Base-by-base conservation (phyloP, 352 stramenopile species). In the Phytophthora rubi region DNA sequence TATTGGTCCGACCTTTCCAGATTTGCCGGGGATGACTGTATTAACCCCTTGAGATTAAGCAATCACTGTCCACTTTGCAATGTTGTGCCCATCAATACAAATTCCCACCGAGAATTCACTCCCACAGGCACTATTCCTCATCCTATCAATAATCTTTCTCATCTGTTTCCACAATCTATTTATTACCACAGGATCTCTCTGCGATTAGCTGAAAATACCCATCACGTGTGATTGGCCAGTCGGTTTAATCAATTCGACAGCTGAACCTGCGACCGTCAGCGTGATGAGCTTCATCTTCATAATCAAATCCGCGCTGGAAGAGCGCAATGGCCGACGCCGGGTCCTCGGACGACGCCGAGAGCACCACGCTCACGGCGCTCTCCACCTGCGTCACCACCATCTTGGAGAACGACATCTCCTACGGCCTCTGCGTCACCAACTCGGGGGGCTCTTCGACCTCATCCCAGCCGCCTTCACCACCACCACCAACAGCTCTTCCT, bases 351-450 rank as follows among this genome's bases (percentile, higher is more conserved):
- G 65, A 84, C 58, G 37, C 62, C 16, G 47, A 61, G 39, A 71
- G 65, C 52, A 62, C 65, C 6, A 77, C 66, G 10, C 51, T 81
- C 16, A 70, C 58, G 0, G 62, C 72, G 42, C 77, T 90, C 16
- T 70, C 71, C 1, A 54, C 62, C 6, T 87, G 80, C 37, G 68
- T 83, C 23, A 56, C 59, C 42, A 73, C 68, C 33, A 70, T 89
- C 6, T 15, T 86, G 44, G 13, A 59, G 35, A 69, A 74, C 35
- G 82, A 92, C 49, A 18, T 79, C 7, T 52, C 57, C 15, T 92
- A 92, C 54, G 80, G 75, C 4, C 56, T 77, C 21, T 92, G 84
- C 62, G 57, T 90, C 53, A 90, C 86, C 66, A 89, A 89, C 68
- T 79, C 82, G 28, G 82, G 28, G 82, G 82, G 21, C 70, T 92